Evolutionary conservation across 148 eudicot species (phyloP).

Genomic region (Diospyros kaki): DNA sequence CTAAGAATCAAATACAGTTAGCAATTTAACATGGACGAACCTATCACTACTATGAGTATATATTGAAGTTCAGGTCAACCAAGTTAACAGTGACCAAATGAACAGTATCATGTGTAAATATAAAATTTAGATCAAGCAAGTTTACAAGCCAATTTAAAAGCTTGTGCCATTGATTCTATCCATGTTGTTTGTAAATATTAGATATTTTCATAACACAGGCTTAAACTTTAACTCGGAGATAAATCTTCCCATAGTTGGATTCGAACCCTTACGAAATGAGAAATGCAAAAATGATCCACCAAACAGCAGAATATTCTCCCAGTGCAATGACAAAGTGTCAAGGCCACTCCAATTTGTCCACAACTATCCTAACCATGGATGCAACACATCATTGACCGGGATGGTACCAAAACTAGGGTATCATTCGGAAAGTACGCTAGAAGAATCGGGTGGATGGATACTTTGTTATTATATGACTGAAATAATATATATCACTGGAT

Average conservation of each 20-base stretch:
- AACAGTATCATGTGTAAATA: not conserved
- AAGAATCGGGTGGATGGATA: not conserved
- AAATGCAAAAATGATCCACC: not conserved
- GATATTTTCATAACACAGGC: not conserved
- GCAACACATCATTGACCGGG: constrained; percentile 4
- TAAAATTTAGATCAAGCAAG: not conserved
- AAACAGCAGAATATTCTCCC: no score
- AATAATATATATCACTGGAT: not conserved
- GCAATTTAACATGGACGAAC: no score
- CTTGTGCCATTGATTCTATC: not conserved
- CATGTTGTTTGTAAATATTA: not conserved
- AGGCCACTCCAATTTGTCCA: constrained; percentile 2
- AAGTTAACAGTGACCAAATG: not conserved
- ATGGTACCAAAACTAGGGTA: constrained; percentile 8
- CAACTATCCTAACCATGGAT: not conserved
- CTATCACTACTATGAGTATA: no score
- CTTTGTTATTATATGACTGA: no score
- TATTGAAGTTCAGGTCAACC: no score
- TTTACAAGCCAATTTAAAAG: not conserved
- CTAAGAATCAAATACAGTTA: no score
- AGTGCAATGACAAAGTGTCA: not conserved
- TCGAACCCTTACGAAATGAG: not conserved
- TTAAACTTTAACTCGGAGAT: not conserved
- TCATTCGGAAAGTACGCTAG: not conserved
- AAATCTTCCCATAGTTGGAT: not conserved